These are phyloP conservation scores for Sporodiniella umbellata DNA, from an alignment of 371 early-diverging fungal species.

Conservation along the genomic window DNA sequence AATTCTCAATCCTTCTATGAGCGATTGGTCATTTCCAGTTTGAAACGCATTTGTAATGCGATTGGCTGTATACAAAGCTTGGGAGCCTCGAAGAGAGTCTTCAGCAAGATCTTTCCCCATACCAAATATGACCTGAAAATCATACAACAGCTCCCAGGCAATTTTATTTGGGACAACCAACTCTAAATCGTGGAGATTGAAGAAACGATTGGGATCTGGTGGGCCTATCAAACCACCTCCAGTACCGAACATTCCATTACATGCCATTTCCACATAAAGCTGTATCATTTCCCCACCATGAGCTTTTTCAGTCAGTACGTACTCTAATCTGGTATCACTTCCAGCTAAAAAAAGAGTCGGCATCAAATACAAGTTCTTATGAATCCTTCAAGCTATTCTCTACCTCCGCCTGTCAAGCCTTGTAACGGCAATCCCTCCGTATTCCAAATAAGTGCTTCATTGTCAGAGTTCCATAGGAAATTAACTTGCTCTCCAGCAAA, in stretches of 20 bases:
- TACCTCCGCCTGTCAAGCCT: constrained; percentile 83
- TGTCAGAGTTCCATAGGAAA: constrained; percentile 79
- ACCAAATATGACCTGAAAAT: constrained; percentile 77
- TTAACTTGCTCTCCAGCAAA: constrained; percentile 74
- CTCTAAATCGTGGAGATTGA: constrained; percentile 49
- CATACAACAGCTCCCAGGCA: constrained; percentile 71
- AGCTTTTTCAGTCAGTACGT: constrained; percentile 59
- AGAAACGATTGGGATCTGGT: constrained; percentile 58
- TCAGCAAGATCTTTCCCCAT: constrained; percentile 74
- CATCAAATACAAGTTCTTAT: not conserved
- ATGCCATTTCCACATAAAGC: constrained; percentile 87
- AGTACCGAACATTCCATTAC: constrained; percentile 88
- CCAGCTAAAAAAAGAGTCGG: constrained; percentile 29
- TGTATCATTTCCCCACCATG: constrained; percentile 64
- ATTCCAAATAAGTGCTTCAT: constrained; percentile 89
- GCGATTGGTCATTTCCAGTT: constrained; percentile 41
- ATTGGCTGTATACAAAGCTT: constrained; percentile 83
- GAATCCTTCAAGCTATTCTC: not conserved
- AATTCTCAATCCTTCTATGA: constrained; percentile 53
- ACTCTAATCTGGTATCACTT: constrained; percentile 70
- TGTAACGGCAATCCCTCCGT: constrained; percentile 77
- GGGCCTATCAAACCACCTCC: constrained; percentile 60
- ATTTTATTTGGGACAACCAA: constrained; percentile 68
- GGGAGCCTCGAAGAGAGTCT: constrained; percentile 68
- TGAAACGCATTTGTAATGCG: constrained; percentile 75